Conservation (phyloP, 768 basidiomycete species). For the Chlorophyllum brunneum region DNA sequence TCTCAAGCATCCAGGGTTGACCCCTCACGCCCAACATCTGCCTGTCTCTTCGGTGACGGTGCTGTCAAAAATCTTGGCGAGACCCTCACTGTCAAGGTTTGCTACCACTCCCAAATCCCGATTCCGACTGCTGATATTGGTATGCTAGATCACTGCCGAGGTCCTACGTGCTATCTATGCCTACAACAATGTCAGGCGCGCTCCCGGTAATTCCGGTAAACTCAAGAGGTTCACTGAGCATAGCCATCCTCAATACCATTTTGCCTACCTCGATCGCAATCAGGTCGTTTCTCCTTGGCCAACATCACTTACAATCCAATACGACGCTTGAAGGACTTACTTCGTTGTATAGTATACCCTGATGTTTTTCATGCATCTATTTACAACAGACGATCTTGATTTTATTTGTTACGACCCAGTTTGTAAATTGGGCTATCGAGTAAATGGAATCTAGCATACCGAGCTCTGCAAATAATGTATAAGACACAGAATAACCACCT, state of each 20-base stretch:
- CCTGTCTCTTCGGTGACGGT: constrained; percentile 45
- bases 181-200: constrained; percentile 56
- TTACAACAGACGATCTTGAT: background rate
- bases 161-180: constrained; percentile 63
- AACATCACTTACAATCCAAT: constrained; percentile 58
- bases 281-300: constrained; percentile 64
- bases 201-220: constrained; percentile 62
- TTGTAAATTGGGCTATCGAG: background rate
- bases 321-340: constrained; percentile 17
- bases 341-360: background rate
- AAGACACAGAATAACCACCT: too few relatives aligned
- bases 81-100: constrained; percentile 52
- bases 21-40: constrained; percentile 39
- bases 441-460: too few relatives aligned
- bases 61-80: constrained; percentile 40
- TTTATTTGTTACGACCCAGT: too few relatives aligned
- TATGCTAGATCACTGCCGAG: constrained; percentile 47
- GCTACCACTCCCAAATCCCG: background rate
- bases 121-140: background rate
- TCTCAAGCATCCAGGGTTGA: constrained; percentile 42
- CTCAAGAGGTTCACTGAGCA: constrained; percentile 56
- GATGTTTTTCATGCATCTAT: background rate
- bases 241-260: constrained; percentile 43
- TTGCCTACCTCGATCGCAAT: constrained; percentile 51
- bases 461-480: background rate